Evolutionary conservation across 2,329 filamentous ascomycete species (phyloP).

Genomic region (Aspergillus flavus): DNA sequence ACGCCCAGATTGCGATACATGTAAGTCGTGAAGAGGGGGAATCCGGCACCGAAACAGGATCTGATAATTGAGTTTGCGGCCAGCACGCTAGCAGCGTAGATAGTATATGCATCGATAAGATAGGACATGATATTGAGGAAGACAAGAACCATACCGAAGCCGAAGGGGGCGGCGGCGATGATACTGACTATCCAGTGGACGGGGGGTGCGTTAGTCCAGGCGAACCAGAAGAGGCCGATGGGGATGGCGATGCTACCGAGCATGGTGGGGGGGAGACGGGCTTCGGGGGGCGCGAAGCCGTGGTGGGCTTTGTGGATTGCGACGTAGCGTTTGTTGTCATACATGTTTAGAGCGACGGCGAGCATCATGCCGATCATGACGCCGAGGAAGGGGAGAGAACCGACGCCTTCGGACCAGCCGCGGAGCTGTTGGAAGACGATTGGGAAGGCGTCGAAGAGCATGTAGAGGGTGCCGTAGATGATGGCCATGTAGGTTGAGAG

Average conservation of each 20-base stretch:
- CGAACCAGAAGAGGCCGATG: constrained; percentile 36
- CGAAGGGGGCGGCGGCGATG: constrained; percentile 33
- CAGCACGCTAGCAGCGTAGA: constrained; percentile 39
- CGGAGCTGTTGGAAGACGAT: constrained; percentile 32
- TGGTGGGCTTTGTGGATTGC: constrained; percentile 18
- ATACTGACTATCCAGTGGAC: constrained; percentile 37
- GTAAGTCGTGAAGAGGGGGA: constrained; percentile 45
- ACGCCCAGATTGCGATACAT: constrained; percentile 46
- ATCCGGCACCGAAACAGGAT: constrained; percentile 44
- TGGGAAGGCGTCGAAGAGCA: constrained; percentile 35
- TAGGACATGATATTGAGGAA: constrained; percentile 39
- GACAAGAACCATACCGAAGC: constrained; percentile 38
- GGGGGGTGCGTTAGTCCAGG: constrained; percentile 36
- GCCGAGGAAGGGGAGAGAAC: constrained; percentile 32
- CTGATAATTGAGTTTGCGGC: constrained; percentile 47
- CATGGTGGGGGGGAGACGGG: constrained; percentile 31
- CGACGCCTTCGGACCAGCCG: constrained; percentile 33
- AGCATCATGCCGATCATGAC: constrained; percentile 35
- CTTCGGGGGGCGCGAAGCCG: constrained; percentile 28
- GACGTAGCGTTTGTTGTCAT: constrained; percentile 31
- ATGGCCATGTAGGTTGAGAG: constrained; percentile 35
- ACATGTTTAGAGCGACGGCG: constrained; percentile 23
- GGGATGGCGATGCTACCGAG: constrained; percentile 30
- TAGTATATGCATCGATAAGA: constrained; percentile 40
- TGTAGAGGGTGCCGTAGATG: constrained; percentile 33